Conservation (phyloP, 805 yeast species). For the Metschnikowia chrysomelidarum region DNA sequence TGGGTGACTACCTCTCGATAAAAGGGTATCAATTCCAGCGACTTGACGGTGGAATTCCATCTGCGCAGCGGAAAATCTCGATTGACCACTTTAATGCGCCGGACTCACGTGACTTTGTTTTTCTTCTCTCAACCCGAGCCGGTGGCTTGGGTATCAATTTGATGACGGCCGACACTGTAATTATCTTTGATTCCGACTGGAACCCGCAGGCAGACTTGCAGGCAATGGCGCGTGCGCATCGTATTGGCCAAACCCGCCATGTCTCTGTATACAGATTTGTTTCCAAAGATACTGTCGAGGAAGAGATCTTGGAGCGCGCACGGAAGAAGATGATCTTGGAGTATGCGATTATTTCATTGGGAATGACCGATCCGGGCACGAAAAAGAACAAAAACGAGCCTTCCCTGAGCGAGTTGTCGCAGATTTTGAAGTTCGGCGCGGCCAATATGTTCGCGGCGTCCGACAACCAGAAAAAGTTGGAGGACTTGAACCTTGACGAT, state of each 20-base stretch:
- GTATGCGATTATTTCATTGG: conserved; percentile 94
- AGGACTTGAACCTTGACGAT: conserved; percentile 92
- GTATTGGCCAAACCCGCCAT: conserved; percentile 99
- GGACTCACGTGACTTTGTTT: conserved; percentile 87
- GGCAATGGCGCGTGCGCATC: conserved; percentile 99
- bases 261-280: conserved; percentile 97
- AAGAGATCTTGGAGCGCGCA: conserved; percentile 94
- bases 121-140: conserved; percentile 90
- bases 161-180: conserved; percentile 99
- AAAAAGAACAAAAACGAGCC: conserved; percentile 68
- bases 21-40: conserved; percentile 89
- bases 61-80: conserved; percentile 88
- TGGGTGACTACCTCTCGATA: conserved; percentile 88
- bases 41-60: conserved; percentile 94
- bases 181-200: conserved; percentile 98
- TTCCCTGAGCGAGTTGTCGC: conserved; percentile 77
- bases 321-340: conserved; percentile 97
- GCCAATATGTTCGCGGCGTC: conserved; percentile 96
- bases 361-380: conserved; percentile 74
- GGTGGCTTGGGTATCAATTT: conserved; percentile 98
- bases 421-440: conserved; percentile 96
- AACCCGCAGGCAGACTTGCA: conserved; percentile 99
- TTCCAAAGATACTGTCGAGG: conserved; percentile 98
- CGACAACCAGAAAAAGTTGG: conserved; percentile 93
- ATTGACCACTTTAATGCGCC: conserved; percentile 97